Evolutionary conservation across 1,284 basidiomycete species (phyloP).

Genomic region (Ceratobasidium sp.): DNA sequence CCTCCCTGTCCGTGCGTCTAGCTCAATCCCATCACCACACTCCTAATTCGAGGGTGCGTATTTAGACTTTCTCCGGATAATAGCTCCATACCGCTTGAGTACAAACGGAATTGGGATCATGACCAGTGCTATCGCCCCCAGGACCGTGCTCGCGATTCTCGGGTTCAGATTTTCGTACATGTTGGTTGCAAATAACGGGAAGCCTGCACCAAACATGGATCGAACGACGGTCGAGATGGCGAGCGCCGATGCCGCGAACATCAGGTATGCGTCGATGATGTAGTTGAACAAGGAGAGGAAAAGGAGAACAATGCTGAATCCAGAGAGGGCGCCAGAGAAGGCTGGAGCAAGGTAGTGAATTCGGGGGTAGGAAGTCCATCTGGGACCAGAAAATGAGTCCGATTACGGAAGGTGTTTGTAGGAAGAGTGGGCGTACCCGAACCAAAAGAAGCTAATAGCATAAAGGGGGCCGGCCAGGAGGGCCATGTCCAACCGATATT

Average conservation of each 20-base stretch:
- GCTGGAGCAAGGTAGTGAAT: conserved; percentile 55
- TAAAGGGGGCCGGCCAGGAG: conserved; percentile 48
- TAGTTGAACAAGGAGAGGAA: conserved; percentile 55
- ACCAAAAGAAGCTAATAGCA: conserved; percentile 53
- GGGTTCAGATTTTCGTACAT: conserved; percentile 58
- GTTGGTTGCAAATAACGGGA: conserved; percentile 56
- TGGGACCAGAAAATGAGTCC: conserved; percentile 46
- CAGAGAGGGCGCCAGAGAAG: conserved; percentile 56
- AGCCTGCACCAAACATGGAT: conserved; percentile 56
- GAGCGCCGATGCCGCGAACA: conserved; percentile 57
- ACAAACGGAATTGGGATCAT: conserved; percentile 44
- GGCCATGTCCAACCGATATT: conserved; percentile 48
- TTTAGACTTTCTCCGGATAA: conserved; percentile 39
- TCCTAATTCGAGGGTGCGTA: conserved; percentile 34
- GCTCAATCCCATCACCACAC: not conserved
- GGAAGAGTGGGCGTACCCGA: conserved; percentile 47
- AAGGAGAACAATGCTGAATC: conserved; percentile 54
- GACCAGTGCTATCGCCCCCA: conserved; percentile 50
- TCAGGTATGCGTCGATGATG: conserved; percentile 59
- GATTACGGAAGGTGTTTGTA: conserved; percentile 45
- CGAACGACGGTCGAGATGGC: conserved; percentile 57
- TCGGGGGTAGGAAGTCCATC: conserved; percentile 53
- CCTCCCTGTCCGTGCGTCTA: too few relatives aligned
- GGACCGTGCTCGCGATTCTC: conserved; percentile 52
- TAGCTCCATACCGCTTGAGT: conserved; percentile 39